Evolutionary conservation across 441 rosid genomes (phyloP), one percentile per base, ranked within the genome.

Genomic region (Lepidium campestre): DNA sequence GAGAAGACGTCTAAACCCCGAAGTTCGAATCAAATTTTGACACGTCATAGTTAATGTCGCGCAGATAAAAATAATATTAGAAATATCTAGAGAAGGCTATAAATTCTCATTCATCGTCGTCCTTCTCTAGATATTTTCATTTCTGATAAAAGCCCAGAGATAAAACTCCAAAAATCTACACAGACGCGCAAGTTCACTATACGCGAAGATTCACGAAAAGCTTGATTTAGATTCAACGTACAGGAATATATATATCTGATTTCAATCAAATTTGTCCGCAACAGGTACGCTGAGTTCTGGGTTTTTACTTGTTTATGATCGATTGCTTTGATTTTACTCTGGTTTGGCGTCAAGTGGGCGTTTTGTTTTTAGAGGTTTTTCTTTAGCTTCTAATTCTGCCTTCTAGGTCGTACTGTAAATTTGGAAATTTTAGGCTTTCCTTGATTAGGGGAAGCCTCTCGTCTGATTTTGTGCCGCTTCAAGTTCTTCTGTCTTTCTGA

Each of bases 61-160:
- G 13, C 14, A 22, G 10, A 57, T 17, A 22, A 56, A 39, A 29
- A 7, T 6, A 71, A 29, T 48, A 48, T 32, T 2, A 34, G 67
- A 72, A 65, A 58, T 34, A 50, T 65, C 67, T 1, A 50, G 67
- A 72, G 67, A 65, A 49, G 67, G 67, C 55, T 65, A 72, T 72
- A 72, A 34, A 72, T 72, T 57, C 1, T 9, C 17, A 4, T 64
- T 2, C 25, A 22, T 31, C 17, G 9, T 39, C 22, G 5, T 11
- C 3, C 1, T 37, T 37, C 0, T 1, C 0, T 0, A 54, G 60
- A 71, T 57, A 57, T 72, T 48, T 49, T 23, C 47, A 35, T 22
- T 56, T 17, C 47, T 10, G 42, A 12, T 7, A 12, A 12, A 52
- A 13, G n/a, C n/a, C 67, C 52, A 34, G 2, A 31, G 52, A 41